phyloP scores from a whole-genome alignment of 1,139 yeast species.

The Yamadazyma blattariae region DNA sequence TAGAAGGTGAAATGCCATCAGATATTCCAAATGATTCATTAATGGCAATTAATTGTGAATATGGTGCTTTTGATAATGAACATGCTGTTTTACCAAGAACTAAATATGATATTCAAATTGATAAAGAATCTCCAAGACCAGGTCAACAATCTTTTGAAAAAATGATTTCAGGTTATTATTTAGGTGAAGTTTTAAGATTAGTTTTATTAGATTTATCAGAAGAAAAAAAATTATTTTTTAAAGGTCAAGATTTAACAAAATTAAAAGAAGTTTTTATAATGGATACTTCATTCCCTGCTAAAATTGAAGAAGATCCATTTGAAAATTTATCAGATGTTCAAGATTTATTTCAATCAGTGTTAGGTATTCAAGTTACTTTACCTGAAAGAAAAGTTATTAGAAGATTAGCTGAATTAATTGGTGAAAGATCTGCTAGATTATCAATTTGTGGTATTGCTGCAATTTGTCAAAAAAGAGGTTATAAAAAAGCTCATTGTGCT shows the following conservation, averaged over 20 bases:
- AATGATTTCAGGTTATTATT: constrained; percentile 95
- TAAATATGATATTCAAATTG: constrained; percentile 77
- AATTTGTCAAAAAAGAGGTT: constrained; percentile 82
- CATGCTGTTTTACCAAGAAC: constrained; percentile 84
- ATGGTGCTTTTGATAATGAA: constrained; percentile 96
- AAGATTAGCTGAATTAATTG: constrained; percentile 80
- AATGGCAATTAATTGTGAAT: constrained; percentile 98
- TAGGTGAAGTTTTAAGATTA: constrained; percentile 89
- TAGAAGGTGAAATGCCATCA: constrained; percentile 63
- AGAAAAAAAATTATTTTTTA: constrained; percentile 61
- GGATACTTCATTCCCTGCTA: constrained; percentile 88
- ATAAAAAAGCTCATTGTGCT: constrained; percentile 80
- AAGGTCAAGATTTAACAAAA: constrained; percentile 61
- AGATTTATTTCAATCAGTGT: constrained; percentile 56
- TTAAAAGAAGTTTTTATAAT: constrained; percentile 61
- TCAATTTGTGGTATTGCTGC: constrained; percentile 97
- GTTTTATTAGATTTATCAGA: constrained; percentile 70
- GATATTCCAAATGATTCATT: constrained; percentile 65
- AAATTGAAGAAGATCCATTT: constrained; percentile 85
- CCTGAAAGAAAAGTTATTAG: constrained; percentile 84
- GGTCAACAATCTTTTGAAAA: constrained; percentile 95
- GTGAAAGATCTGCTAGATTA: constrained; percentile 89
- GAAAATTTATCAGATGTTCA: constrained; percentile 79
- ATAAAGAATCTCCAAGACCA: constrained; percentile 89
- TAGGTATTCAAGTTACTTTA: constrained; percentile 63